Evolutionary conservation across 1,139 yeast genomes (phyloP).

Genomic region (Scheffersomyces parashehatae): DNA sequence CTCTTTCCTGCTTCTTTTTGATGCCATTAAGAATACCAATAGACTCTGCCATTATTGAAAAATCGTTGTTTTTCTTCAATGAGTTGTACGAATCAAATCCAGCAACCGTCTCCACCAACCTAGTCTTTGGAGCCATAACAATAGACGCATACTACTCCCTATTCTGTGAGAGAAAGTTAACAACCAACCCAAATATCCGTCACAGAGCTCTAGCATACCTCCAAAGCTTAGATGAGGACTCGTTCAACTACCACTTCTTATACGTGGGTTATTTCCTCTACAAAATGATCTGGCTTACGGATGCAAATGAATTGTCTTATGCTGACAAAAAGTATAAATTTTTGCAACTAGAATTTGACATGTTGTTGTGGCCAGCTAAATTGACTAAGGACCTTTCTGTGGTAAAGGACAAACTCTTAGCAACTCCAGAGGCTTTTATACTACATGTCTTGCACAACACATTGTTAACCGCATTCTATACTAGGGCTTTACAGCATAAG

Average conservation of each 20-base stretch:
- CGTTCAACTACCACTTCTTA: conserved; percentile 18
- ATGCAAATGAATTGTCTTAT: conserved; percentile 6
- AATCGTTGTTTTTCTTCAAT: conserved; percentile 14
- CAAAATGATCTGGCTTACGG: conserved; percentile 16
- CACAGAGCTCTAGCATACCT: conserved; percentile 3
- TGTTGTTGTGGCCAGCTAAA: conserved; percentile 26
- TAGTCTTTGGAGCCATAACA: conserved; percentile 18
- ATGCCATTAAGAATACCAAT: conserved; percentile 16
- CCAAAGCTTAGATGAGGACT: conserved; percentile 11
- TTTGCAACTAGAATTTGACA: conserved; percentile 21
- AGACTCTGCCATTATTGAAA: conserved; percentile 7
- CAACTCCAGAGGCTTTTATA: conserved; percentile 22
- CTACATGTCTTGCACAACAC: conserved; percentile 22
- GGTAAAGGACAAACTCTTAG: conserved; percentile 19
- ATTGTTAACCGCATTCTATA: conserved; percentile 18
- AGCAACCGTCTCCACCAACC: conserved; percentile 9
- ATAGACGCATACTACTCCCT: conserved; percentile 20
- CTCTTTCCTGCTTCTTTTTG: conserved; percentile 19
- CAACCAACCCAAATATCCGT: conserved; percentile 8
- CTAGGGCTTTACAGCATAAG: conserved; percentile 13
- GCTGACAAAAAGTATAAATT: conserved; percentile 12
- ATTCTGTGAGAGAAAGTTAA: conserved; percentile 11
- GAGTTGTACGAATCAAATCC: conserved; percentile 5
- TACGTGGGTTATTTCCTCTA: conserved; percentile 16
- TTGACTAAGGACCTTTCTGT: conserved; percentile 20